Conservation (phyloP, 768 basidiomycete genomes). For the Daedaleopsis nitida region DNA sequence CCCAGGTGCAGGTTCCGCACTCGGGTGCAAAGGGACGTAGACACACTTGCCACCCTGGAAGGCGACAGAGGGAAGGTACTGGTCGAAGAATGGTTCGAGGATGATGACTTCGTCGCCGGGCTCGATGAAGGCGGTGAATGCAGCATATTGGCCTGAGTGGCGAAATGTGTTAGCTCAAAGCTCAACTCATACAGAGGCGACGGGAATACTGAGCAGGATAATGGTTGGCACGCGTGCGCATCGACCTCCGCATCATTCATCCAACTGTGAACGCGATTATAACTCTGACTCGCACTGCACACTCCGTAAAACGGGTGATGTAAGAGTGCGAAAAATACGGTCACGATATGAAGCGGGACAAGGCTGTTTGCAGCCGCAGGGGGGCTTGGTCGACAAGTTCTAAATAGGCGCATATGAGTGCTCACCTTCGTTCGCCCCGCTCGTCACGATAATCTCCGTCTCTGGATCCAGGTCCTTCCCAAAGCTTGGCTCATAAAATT, state of each 20-base stretch:
- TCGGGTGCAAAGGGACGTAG: conserved; percentile 93
- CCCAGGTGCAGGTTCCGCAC: conserved; percentile 37
- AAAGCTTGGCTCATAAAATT: conserved; percentile 72
- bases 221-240: no score
- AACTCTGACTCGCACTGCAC: no score
- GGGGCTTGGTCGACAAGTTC: no score
- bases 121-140: conserved; percentile 88
- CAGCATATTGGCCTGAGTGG: conserved; percentile 81
- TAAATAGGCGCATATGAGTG: not conserved
- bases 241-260: no score
- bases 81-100: conserved; percentile 98
- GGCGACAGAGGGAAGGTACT: conserved; percentile 86
- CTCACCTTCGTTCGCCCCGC: conserved; percentile 93
- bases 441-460: conserved; percentile 88
- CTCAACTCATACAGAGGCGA: no score
- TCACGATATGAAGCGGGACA: no score
- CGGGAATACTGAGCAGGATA: no score
- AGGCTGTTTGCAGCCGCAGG: no score
- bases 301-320: no score
- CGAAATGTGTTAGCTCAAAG: not conserved
- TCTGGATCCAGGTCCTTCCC: conserved; percentile 79
- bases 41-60: conserved; percentile 94
- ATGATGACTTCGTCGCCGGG: conserved; percentile 96
- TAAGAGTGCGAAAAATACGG: no score
- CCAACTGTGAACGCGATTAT: no score